Conservation (phyloP, 1,284 basidiomycete genomes). For the Ustilago curta region DNA sequence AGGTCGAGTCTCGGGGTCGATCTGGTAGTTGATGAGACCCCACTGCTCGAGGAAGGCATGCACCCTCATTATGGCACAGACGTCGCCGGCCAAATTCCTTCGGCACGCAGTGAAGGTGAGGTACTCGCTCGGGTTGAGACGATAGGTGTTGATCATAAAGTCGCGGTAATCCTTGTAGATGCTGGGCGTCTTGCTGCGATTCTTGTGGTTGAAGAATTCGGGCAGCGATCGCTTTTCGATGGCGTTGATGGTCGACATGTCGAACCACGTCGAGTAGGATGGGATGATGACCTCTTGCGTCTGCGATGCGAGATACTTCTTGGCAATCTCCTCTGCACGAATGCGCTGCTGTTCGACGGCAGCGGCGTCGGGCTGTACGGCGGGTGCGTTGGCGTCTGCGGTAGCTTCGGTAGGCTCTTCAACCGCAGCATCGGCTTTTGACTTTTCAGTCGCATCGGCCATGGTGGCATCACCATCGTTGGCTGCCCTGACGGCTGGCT, state of each 20-base stretch:
- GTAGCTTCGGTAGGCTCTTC: constrained; percentile 80
- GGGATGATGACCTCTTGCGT: constrained; percentile 94
- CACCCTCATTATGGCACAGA: constrained; percentile 98
- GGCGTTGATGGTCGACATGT: constrained; percentile 90
- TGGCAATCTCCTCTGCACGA: constrained; percentile 84
- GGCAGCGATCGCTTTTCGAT: constrained; percentile 93
- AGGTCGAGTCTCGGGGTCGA: constrained; percentile 95
- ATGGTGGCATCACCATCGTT: constrained; percentile 60
- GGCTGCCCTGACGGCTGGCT: constrained; percentile 47
- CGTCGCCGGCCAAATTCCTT: constrained; percentile 95
- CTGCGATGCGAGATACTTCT: constrained; percentile 94
- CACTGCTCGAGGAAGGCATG: constrained; percentile 99
- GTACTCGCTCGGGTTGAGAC: constrained; percentile 93
- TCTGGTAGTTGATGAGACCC: constrained; percentile 99
- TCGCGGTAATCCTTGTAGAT: constrained; percentile 99
- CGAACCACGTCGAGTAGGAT: constrained; percentile 98
- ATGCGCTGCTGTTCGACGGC: constrained; percentile 81
- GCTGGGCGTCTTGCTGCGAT: constrained; percentile 86
- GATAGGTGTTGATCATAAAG: constrained; percentile 99
- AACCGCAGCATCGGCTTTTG: constrained; percentile 71
- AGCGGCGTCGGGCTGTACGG: constrained; percentile 74
- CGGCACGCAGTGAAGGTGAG: constrained; percentile 97
- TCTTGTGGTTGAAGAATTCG: constrained; percentile 97
- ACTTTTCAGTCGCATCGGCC: constrained; percentile 52
- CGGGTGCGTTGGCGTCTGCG: constrained; percentile 72